Percentiles rank a stretch among this genome's conserved stretches.
Evolutionary conservation across 78 protist genomes (phyloP).

Genomic region (Speleostelium caveatum): DNA sequence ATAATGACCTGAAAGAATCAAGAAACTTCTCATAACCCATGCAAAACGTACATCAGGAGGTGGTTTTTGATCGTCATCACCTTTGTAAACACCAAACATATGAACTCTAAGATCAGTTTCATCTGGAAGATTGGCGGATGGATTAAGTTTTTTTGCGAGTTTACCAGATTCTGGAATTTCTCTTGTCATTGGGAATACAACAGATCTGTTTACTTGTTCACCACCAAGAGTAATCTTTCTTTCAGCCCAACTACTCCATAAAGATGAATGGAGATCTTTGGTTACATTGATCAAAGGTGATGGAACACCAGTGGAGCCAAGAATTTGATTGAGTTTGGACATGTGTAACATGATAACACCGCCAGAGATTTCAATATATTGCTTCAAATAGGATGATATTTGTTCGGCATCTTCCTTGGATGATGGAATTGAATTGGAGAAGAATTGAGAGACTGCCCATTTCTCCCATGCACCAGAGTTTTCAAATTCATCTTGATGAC

Average conservation of each 20-base stretch:
- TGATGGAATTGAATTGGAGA: neutral
- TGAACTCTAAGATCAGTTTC: constrained; percentile 17
- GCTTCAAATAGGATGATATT: neutral
- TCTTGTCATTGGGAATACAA: constrained; percentile 69
- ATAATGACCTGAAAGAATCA: constrained; percentile 61
- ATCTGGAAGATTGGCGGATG: constrained; percentile 13
- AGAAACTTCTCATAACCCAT: constrained; percentile 75
- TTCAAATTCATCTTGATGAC: constrained; percentile 2
- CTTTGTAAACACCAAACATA: constrained; percentile 79
- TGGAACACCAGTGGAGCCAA: constrained; percentile 62
- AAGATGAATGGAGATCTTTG: constrained; percentile 19
- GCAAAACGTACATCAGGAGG: constrained; percentile 83
- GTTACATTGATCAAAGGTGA: constrained; percentile 24
- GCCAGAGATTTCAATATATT: constrained; percentile 43
- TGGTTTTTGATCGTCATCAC: constrained; percentile 74
- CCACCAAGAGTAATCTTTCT: constrained; percentile 78
- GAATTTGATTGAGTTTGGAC: constrained; percentile 49
- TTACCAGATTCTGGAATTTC: constrained; percentile 44
- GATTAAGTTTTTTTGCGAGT: constrained; percentile 40
- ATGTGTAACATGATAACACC: constrained; percentile 46
- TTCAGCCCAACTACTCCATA: constrained; percentile 80
- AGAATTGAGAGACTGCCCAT: constrained; percentile 53
- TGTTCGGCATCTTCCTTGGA: neutral
- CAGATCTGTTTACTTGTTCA: constrained; percentile 80
- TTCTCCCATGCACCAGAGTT: constrained; percentile 62